These are phyloP conservation scores for Arthrobotrys sinensis DNA, from an alignment of 2,329 filamentous ascomycete genomes.

Conservation along the genomic window DNA sequence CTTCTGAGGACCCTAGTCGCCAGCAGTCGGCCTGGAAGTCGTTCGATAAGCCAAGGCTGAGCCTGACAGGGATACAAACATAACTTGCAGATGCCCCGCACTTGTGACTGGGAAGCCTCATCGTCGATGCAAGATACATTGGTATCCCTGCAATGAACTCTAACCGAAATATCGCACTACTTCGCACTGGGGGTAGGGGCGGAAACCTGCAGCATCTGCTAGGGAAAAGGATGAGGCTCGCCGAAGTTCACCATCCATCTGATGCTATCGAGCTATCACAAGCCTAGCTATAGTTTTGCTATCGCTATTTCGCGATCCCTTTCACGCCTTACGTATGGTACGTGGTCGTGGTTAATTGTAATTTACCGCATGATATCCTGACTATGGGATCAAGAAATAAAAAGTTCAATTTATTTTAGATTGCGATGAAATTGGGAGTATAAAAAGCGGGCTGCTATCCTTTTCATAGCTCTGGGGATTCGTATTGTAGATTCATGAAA, in stretches of 20 bases:
- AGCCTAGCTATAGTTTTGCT: slow-evolving; percentile 11
- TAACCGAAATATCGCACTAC: slow-evolving; percentile 18
- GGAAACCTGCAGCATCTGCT: slow-evolving; percentile 7
- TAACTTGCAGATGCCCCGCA: slow-evolving; percentile 43
- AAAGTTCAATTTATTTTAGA: slow-evolving; percentile 5
- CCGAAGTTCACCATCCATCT: neutral
- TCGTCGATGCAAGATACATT: slow-evolving; percentile 38
- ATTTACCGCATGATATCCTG: slow-evolving; percentile 21
- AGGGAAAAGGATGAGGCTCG: slow-evolving; percentile 7
- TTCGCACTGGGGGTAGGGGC: neutral
- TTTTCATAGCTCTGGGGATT: neutral
- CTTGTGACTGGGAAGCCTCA: neutral
- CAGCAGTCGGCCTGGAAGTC: slow-evolving; percentile 17
- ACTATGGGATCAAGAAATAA: slow-evolving; percentile 14
- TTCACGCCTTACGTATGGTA: neutral
- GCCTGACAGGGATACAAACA: slow-evolving; percentile 47
- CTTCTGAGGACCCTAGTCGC: slow-evolving; percentile 12
- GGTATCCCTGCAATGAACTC: slow-evolving; percentile 41
- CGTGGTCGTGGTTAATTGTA: slow-evolving; percentile 13
- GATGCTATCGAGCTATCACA: neutral
- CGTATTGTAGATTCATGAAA: neutral
- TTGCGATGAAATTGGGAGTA: neutral
- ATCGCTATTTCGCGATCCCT: slow-evolving; percentile 10
- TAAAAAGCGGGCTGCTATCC: slow-evolving; percentile 4
- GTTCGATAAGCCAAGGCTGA: slow-evolving; percentile 27